Conservation (phyloP, 2,329 filamentous ascomycete genomes). For the Pseudogymnoascus sp. region DNA sequence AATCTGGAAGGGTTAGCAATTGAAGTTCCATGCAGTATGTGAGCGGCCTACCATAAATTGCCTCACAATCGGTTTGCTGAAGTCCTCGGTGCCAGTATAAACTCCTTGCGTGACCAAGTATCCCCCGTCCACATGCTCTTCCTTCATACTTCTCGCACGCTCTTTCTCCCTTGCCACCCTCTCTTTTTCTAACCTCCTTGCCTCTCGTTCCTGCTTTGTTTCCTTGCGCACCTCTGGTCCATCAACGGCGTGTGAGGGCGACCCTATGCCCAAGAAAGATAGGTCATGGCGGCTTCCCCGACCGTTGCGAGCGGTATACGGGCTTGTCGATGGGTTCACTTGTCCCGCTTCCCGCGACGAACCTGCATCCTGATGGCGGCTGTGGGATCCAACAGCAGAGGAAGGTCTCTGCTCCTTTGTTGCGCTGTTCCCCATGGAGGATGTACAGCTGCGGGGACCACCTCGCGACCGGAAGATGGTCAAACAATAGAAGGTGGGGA, state of each 20-base stretch:
- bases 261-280: slow-evolving; percentile 26
- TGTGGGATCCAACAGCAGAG: neutral
- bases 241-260: slow-evolving; percentile 18
- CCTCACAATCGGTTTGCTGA: slow-evolving; percentile 78
- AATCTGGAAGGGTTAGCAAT: slow-evolving; percentile 51
- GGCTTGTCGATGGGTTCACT: slow-evolving; percentile 11
- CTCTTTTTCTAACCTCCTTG: slow-evolving; percentile 75
- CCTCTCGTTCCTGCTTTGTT: slow-evolving; percentile 86
- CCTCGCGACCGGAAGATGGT: slow-evolving; percentile 8
- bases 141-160: slow-evolving; percentile 78
- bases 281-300: slow-evolving; percentile 26
- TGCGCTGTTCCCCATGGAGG: slow-evolving; percentile 12
- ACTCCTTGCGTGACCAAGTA: slow-evolving; percentile 90
- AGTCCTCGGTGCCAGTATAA: slow-evolving; percentile 89
- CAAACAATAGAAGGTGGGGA: neutral
- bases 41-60: slow-evolving; percentile 68
- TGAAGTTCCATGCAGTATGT: neutral
- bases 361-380: slow-evolving; percentile 10
- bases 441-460: slow-evolving; percentile 4
- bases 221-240: slow-evolving; percentile 55
- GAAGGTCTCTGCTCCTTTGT: slow-evolving; percentile 8
- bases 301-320: slow-evolving; percentile 21
- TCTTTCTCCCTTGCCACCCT: slow-evolving; percentile 68
- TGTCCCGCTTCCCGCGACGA: slow-evolving; percentile 19
- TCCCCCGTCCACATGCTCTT: slow-evolving; percentile 90